Evolutionary conservation across 2,329 filamentous ascomycete species (phyloP), one percentile per base, ranked within the genome.

Genomic region (Venturia asperata): DNA sequence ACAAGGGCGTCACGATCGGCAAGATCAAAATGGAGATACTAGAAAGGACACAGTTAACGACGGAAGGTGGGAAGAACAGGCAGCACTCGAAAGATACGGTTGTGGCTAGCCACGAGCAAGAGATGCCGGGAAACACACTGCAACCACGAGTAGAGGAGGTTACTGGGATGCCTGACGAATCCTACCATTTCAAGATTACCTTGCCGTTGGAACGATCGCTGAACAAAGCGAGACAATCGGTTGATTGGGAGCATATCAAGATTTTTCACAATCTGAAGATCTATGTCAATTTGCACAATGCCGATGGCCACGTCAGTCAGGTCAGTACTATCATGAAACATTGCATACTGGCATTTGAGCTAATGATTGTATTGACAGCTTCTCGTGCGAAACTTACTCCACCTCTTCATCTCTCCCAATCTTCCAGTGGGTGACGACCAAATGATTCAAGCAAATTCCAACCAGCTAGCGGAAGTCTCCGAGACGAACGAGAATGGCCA

Each of bases 381-480:
- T 63, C 88, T 93, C 63, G 93, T 93, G 60, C 94, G 92, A 52
- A 85, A 97, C 41, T 92, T 94, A 1, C 85, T 97, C 19, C 91
- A 91, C 64, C 87, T 99, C 47, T 97, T 96, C 77, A 97, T 97
- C 69, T 99, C 94, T 5, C 93, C 94, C 0, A 94, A 94, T 72
- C 86, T 96, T 71, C 89, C 91, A 0, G 85, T 97, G 45, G 91
- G 94, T 71, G 91, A 96, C 63, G 85, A 93, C 67, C 94, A 96
- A 70, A 88, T 90, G 70, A 82, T 97, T 1, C 64, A 81, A 83
- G 64, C 83, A 86, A 71, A 79, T 79, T n/a, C 81, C 1, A 70
- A 70, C 39, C 69, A 69, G 34, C 66, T 64, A 17, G 63, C 63
- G 5, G 37, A 47, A 58, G 47, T 64, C 27, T 64, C 63, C 3